Evolutionary conservation across 2,329 filamentous ascomycete species (phyloP), one percentile per base, ranked within the genome.

Genomic region (Monascus ruber): DNA sequence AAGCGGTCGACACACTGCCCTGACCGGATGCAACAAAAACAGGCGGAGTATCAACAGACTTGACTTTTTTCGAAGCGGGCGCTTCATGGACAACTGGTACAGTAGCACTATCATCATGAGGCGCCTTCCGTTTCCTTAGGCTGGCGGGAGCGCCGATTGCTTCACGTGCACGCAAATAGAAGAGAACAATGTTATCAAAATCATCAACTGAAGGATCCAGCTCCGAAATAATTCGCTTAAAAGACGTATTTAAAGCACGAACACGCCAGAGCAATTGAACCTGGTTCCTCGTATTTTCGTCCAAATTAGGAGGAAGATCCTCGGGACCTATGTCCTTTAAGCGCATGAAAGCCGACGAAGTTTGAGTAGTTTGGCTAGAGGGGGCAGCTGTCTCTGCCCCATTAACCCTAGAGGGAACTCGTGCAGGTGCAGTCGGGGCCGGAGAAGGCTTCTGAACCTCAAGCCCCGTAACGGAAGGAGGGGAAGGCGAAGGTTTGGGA

Each of bases 161-260:
- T 11, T 59, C 56, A 34, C 64, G 62, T 37, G 60, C 50, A 34
- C 54, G 55, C 37, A 62, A 46, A 42, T 66, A 68, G 38, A 58
- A 58, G 4, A 58, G 45, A 26, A 68, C 48, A 28, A 62, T 29
- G 10, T 48, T 43, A 39, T 65, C 62, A 36, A 66, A 60, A 34
- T 56, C 52, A 34, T 62, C 45, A 2, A 37, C 52, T 10, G 50
- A 44, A 5, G 62, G 56, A 40, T 65, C 50, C 24, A 57, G 42
- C 4, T 46, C 44, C 7, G 53, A 46, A 7, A 66, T 36, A 34
- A 57, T 49, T 5, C 51, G 49, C 39, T 62, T 52, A 43, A 66
- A 61, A 17, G 46, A 49, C 27, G 52, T 46, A 39, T 65, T 64
- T 39, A 66, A 41, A 10, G 49, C 46, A 26, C 55, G 56, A 10